These are phyloP conservation scores for Penicillium sp. DNA, from an alignment of 2,329 filamentous ascomycete species.

Conservation along the genomic window DNA sequence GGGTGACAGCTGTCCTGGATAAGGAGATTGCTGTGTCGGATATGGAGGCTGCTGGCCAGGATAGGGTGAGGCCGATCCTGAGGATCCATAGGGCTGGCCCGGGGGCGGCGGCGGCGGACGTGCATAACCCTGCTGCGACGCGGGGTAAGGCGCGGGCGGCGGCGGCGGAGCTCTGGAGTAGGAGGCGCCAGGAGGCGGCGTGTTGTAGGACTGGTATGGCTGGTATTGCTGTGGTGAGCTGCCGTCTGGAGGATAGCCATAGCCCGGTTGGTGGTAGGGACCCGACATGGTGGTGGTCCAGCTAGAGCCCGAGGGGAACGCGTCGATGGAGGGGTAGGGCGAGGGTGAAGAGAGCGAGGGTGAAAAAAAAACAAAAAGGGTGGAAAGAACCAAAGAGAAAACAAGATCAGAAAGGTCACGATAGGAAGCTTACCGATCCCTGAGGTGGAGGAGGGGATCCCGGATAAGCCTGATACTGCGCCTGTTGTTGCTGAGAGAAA, in stretches of 20 bases:
- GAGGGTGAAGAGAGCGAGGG: slow-evolving; percentile 7
- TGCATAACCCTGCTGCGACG: slow-evolving; percentile 38
- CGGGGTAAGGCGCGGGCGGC: slow-evolving; percentile 29
- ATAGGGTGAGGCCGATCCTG: slow-evolving; percentile 28
- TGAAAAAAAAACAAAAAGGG: slow-evolving; percentile 6
- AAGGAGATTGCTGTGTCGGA: slow-evolving; percentile 29
- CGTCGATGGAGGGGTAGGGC: slow-evolving; percentile 5
- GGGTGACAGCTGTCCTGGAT: slow-evolving; percentile 18
- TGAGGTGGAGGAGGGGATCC: slow-evolving; percentile 36
- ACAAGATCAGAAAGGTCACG: slow-evolving; percentile 5
- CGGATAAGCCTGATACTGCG: slow-evolving; percentile 57
- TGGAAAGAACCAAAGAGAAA: slow-evolving; percentile 2
- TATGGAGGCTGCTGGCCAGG: slow-evolving; percentile 24
- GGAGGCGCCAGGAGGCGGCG: slow-evolving; percentile 32
- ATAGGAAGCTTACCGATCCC: slow-evolving; percentile 38
- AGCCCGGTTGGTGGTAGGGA: slow-evolving; percentile 37
- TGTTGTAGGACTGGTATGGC: slow-evolving; percentile 38
- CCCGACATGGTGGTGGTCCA: slow-evolving; percentile 33
- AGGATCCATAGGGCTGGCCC: slow-evolving; percentile 36
- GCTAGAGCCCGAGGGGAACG: not conserved
- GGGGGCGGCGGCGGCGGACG: slow-evolving; percentile 43
- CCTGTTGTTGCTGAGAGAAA: slow-evolving; percentile 38
- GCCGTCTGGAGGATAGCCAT: slow-evolving; percentile 37
- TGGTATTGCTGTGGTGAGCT: slow-evolving; percentile 36
- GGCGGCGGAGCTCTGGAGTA: slow-evolving; percentile 33